phyloP scores from a whole-genome alignment of 164 flowering plant species.

The Taxillus chinensis region DNA sequence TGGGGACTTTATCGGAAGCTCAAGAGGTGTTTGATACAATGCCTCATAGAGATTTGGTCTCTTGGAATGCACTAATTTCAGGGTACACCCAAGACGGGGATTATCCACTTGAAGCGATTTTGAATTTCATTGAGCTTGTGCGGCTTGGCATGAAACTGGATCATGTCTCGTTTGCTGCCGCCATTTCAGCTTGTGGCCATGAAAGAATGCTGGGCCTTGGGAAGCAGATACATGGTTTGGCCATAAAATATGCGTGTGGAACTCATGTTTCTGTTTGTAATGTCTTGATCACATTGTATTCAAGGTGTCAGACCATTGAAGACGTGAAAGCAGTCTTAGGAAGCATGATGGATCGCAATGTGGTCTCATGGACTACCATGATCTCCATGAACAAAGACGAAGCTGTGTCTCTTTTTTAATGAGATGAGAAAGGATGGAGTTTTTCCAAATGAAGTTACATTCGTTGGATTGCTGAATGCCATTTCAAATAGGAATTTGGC shows the following conservation, averaged over 20 bases:
- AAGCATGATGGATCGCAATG: constrained; percentile 55
- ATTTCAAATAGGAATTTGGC: constrained; percentile 27
- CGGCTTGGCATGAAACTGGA: constrained; percentile 51
- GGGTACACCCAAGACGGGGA: constrained; percentile 64
- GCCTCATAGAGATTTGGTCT: constrained; percentile 52
- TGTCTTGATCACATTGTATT: constrained; percentile 43
- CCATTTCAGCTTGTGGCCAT: constrained; percentile 63
- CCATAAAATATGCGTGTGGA: constrained; percentile 44
- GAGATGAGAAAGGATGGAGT: constrained; percentile 63
- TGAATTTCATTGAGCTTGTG: constrained; percentile 44
- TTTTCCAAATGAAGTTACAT: constrained; percentile 90
- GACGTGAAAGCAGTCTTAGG: constrained; percentile 52
- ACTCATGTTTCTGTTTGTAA: constrained; percentile 58
- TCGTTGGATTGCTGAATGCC: constrained; percentile 56
- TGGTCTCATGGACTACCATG: constrained; percentile 88
- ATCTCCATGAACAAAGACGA: constrained; percentile 45
- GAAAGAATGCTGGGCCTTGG: constrained; percentile 51
- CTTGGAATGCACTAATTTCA: constrained; percentile 79
- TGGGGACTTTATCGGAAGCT: constrained; percentile 36
- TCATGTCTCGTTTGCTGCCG: constrained; percentile 64
- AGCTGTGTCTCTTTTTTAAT: constrained; percentile 44
- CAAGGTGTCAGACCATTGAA: constrained; percentile 37
- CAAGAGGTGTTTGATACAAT: constrained; percentile 58
- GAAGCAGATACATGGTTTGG: constrained; percentile 53
- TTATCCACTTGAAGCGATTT: constrained; percentile 44